Base-by-base conservation (phyloP, 2,329 filamentous ascomycete genomes). In the Pestalotiopsis sp. region DNA sequence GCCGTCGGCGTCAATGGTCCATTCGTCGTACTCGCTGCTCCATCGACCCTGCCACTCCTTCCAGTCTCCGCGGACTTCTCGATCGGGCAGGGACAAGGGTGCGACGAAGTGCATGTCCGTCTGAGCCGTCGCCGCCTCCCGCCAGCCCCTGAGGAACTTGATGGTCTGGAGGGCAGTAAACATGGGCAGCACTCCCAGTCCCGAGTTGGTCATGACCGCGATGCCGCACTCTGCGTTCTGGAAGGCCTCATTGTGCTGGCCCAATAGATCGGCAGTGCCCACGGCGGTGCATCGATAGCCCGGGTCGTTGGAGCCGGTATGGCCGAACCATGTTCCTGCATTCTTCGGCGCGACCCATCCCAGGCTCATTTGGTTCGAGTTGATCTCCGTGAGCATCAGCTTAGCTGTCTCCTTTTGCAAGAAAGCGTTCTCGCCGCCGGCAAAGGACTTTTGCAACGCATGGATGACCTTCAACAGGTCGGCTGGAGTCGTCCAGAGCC, bases 401-500 rank as follows among this genome's bases (percentile, higher is more conserved):
- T 65, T 65, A 4, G 63, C 30, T 35, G 63, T 65, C 4, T 38
- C 48, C 48, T 10, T 6, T 13, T 65, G 56, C 9, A 65, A 58
- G 63, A 65, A 65, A 9, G 63, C 2, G 17, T 30, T 44, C 22
- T 38, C 48, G 1, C 26, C 26, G 35, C 44, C 48, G 1, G 1
- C 20, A 13, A 65, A 2, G 17, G 63, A 65, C 24, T 22, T 26
- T 39, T 65, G 63, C 6, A 65, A 9, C 5, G 63, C 48, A 57
- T 39, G 24, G 13, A 65, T 10, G 38, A 35, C 63, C n/a, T 65
- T 65, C n/a, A 20, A 57, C 17, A 65, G 13, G 30, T 65, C 63
- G 20, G 44, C 52, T 20, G 63, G 64, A 44, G 64, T 66, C n/a
- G 64, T 58, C 64, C 64, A 66, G 6, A 66, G n/a, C 7, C 64